Evolutionary conservation across 371 early-diverging fungal species (phyloP).

Genomic region (Mortierella sp.): DNA sequence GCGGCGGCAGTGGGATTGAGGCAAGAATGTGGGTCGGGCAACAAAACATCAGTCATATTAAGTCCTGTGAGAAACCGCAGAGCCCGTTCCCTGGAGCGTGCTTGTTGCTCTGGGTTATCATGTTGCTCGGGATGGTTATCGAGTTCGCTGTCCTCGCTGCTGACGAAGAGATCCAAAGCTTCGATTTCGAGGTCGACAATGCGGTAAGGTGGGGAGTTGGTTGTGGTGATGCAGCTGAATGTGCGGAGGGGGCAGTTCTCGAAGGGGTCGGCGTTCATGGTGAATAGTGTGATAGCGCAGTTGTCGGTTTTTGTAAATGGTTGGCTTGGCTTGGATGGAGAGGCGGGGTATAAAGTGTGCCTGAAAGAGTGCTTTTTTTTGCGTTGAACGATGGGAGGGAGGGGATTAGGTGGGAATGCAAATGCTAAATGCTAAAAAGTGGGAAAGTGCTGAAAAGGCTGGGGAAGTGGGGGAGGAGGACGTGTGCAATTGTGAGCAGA

Average conservation of each 20-base stretch:
- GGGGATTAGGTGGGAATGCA: too few species aligned
- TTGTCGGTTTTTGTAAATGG: too few species aligned
- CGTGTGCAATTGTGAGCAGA: too few species aligned
- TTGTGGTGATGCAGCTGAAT: slow-evolving; percentile 32
- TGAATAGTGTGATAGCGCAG: too few species aligned
- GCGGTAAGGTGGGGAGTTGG: slow-evolving; percentile 17
- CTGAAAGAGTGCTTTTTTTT: too few species aligned
- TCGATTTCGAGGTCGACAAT: slow-evolving; percentile 29
- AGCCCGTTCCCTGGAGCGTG: slow-evolving; percentile 9
- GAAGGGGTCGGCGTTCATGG: slow-evolving; percentile 21
- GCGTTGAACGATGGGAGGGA: too few species aligned
- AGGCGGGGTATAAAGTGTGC: too few species aligned
- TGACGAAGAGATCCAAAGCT: slow-evolving; percentile 29
- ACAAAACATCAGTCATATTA: slow-evolving; percentile 21
- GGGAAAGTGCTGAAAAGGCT: too few species aligned
- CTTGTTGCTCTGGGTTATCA: slow-evolving; percentile 5
- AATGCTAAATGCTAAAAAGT: too few species aligned
- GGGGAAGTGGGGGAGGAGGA: too few species aligned
- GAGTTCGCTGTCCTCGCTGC: too few species aligned
- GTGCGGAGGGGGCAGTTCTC: slow-evolving; percentile 27
- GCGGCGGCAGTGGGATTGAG: not conserved
- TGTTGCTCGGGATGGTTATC: slow-evolving; percentile 6
- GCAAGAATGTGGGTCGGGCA: slow-evolving; percentile 17
- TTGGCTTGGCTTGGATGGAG: too few species aligned
- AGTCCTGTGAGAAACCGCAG: slow-evolving; percentile 23